Conservation (phyloP, 139 green algal species). For the Limnomonas spitsbergensis region DNA sequence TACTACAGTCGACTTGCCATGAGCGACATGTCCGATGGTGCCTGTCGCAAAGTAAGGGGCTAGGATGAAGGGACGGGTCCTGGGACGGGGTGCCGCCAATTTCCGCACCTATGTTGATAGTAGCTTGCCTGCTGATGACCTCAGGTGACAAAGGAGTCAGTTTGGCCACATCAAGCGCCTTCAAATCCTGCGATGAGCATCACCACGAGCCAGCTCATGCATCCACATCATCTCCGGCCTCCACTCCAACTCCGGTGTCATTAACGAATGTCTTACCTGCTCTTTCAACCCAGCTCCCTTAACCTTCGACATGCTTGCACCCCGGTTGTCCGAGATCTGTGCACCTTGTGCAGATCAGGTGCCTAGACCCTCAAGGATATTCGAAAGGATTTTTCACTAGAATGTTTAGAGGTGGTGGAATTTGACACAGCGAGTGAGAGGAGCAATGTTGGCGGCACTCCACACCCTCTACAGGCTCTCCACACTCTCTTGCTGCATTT, state of each 20-base stretch:
- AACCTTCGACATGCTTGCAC: not conserved
- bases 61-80: not conserved
- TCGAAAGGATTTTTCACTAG: too few species aligned
- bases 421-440: too few species aligned
- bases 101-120: slow-evolving; percentile 96
- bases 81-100: too few species aligned
- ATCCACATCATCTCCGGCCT: not conserved
- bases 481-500: too few species aligned
- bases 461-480: too few species aligned
- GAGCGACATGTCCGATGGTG: slow-evolving; percentile 98
- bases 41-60: slow-evolving; percentile 49
- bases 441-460: too few species aligned
- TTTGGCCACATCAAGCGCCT: slow-evolving; percentile 76
- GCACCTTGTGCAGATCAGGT: too few species aligned
- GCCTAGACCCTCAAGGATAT: too few species aligned
- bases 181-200: slow-evolving; percentile 73
- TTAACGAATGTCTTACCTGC: slow-evolving; percentile 13
- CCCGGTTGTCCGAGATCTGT: too few species aligned
- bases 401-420: too few species aligned
- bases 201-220: not conserved
- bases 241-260: too few species aligned
- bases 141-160: slow-evolving; percentile 94
- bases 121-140: slow-evolving; percentile 97
- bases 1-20: slow-evolving; percentile 99
- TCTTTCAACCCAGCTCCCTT: slow-evolving; percentile 16